phyloP scores from a whole-genome alignment of 345 rosid genomes.

The Limnanthes douglasii region DNA sequence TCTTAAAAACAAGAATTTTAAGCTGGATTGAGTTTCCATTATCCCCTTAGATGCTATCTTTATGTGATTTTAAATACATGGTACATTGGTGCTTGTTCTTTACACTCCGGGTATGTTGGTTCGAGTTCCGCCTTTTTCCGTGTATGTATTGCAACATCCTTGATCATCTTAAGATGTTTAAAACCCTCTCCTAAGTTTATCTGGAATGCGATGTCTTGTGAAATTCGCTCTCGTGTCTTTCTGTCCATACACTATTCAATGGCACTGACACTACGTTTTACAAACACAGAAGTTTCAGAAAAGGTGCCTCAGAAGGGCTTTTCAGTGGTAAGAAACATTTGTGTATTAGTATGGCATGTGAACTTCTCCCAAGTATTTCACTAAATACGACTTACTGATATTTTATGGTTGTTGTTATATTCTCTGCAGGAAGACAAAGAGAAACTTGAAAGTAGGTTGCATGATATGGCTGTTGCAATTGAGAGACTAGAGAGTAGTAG shows the following conservation, averaged over 20 bases:
- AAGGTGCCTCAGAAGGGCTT: conserved; percentile 23
- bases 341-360: conserved; percentile 1
- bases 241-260: too few relatives aligned
- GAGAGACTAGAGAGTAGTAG: conserved; percentile 90
- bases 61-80: not conserved
- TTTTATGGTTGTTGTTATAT: conserved; percentile 5
- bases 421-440: conserved; percentile 66
- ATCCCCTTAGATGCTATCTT: not conserved
- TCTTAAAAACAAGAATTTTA: not conserved
- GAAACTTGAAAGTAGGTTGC: conserved; percentile 81
- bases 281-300: conserved; percentile 31
- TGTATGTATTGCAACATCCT: too few relatives aligned
- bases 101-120: too few relatives aligned
- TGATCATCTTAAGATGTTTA: too few relatives aligned
- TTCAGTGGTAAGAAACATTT: conserved; percentile 38
- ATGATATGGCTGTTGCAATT: conserved; percentile 84
- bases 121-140: too few relatives aligned
- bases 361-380: not conserved
- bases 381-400: too few relatives aligned
- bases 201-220: too few relatives aligned
- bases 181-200: too few relatives aligned
- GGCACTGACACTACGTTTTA: too few relatives aligned
- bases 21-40: too few relatives aligned
- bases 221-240: too few relatives aligned
- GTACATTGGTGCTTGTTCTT: too few relatives aligned